Evolutionary conservation across 805 yeast genomes (phyloP).

Genomic region (Barnettozyma siamensis): DNA sequence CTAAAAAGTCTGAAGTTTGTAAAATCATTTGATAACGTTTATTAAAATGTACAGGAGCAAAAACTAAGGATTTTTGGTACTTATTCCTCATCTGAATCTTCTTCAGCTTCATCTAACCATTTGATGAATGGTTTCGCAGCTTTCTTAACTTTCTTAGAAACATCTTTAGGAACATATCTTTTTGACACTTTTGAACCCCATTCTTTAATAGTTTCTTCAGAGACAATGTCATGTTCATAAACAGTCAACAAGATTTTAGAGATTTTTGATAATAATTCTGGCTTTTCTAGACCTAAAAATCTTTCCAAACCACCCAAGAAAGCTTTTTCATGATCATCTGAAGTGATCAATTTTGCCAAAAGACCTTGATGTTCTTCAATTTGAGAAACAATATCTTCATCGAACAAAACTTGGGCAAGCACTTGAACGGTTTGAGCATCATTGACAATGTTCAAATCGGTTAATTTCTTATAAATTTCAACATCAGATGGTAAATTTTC

Average conservation of each 20-base stretch:
- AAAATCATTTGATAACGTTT: not conserved
- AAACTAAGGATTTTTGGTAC: slow-evolving; percentile 3
- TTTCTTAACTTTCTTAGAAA: slow-evolving; percentile 88
- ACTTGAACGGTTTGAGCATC: slow-evolving; percentile 83
- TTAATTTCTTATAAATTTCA: slow-evolving; percentile 87
- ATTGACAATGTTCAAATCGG: slow-evolving; percentile 64
- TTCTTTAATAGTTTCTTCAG: slow-evolving; percentile 72
- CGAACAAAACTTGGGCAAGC: slow-evolving; percentile 84
- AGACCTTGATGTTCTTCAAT: slow-evolving; percentile 76
- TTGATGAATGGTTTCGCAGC: slow-evolving; percentile 94
- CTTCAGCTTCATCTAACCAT: slow-evolving; percentile 94
- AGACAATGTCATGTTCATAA: slow-evolving; percentile 76
- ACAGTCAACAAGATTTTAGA: slow-evolving; percentile 79
- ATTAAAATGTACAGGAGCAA: not conserved
- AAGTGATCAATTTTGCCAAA: slow-evolving; percentile 66
- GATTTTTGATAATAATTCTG: slow-evolving; percentile 59
- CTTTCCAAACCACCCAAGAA: slow-evolving; percentile 96
- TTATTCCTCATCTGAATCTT: slow-evolving; percentile 41
- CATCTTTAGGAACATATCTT: slow-evolving; percentile 88
- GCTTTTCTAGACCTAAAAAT: slow-evolving; percentile 76
- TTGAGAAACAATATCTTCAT: slow-evolving; percentile 67
- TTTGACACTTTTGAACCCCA: slow-evolving; percentile 93
- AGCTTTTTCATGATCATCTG: slow-evolving; percentile 73
- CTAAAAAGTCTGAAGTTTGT: too few species aligned
- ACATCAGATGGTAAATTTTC: slow-evolving; percentile 71